Conservation (phyloP, 1,284 basidiomycete genomes). For the Fomes fomentarius region DNA sequence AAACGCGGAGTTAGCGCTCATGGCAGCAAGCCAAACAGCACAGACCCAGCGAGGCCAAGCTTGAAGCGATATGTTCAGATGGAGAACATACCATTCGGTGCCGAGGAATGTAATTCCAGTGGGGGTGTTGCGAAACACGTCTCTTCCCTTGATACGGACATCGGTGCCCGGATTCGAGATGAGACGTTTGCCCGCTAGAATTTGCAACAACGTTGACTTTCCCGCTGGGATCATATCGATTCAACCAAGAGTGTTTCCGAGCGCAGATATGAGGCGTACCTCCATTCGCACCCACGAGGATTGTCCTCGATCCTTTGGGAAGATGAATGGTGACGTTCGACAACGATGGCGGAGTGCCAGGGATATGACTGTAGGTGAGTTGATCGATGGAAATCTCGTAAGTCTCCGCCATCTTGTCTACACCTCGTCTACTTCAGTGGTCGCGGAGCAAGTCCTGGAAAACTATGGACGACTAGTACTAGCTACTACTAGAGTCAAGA, state of each 20-base stretch:
- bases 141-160: conserved; percentile 75
- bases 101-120: conserved; percentile 89
- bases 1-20: conserved; percentile 1
- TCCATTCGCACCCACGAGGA: conserved; percentile 92
- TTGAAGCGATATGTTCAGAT: background rate
- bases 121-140: conserved; percentile 82
- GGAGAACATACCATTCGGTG: conserved; percentile 74
- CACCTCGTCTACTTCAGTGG: background rate
- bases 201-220: conserved; percentile 94
- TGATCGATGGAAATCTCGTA: conserved; percentile 54
- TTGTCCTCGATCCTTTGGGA: conserved; percentile 75
- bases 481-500: no score
- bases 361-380: conserved; percentile 67
- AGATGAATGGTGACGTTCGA: conserved; percentile 69
- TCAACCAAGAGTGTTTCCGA: background rate
- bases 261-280: conserved; percentile 48
- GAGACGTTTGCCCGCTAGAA: conserved; percentile 92
- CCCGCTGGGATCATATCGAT: conserved; percentile 58
- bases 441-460: no score
- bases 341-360: conserved; percentile 52
- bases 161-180: conserved; percentile 61
- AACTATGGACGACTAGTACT: no score
- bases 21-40: background rate
- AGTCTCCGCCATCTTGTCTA: background rate
- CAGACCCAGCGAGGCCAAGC: background rate